Evolutionary conservation across 2,329 filamentous ascomycete genomes (phyloP).

Genomic region (Tolypocladium ophioglossoides): DNA sequence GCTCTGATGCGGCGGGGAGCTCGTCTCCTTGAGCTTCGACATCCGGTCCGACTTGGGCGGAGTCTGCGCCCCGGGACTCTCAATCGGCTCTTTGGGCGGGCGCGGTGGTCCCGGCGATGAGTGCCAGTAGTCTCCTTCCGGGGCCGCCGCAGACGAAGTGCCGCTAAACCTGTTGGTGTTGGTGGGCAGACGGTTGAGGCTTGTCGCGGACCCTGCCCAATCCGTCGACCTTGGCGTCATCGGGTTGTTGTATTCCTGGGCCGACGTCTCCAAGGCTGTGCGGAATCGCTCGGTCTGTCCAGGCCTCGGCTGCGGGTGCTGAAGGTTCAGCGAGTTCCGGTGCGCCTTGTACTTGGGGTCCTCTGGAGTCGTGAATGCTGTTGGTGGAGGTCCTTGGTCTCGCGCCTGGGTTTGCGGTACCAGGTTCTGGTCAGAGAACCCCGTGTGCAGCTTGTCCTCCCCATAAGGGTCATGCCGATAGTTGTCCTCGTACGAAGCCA

Average conservation of each 20-base stretch:
- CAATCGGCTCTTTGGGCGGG: slow-evolving; percentile 53
- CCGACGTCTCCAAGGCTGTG: slow-evolving; percentile 62
- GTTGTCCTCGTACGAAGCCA: slow-evolving; percentile 52
- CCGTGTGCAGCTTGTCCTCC: slow-evolving; percentile 49
- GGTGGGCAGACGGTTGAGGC: slow-evolving; percentile 40
- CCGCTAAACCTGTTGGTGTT: slow-evolving; percentile 39
- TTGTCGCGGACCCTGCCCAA: slow-evolving; percentile 52
- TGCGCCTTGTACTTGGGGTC: slow-evolving; percentile 77
- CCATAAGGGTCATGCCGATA: slow-evolving; percentile 43
- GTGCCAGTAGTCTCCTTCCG: slow-evolving; percentile 32
- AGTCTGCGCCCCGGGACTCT: slow-evolving; percentile 27
- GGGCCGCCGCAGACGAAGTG: slow-evolving; percentile 22
- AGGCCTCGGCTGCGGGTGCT: slow-evolving; percentile 68
- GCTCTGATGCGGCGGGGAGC: slow-evolving; percentile 45
- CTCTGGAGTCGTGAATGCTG: slow-evolving; percentile 44
- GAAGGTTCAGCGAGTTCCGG: slow-evolving; percentile 67
- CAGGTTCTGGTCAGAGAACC: slow-evolving; percentile 44
- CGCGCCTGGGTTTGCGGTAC: slow-evolving; percentile 11
- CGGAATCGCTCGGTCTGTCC: slow-evolving; percentile 67
- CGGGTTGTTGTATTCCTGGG: slow-evolving; percentile 53
- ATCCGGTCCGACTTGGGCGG: slow-evolving; percentile 36
- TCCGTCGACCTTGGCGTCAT: slow-evolving; percentile 51
- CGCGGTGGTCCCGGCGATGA: slow-evolving; percentile 41
- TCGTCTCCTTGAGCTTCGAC: slow-evolving; percentile 41
- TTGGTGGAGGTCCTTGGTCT: slow-evolving; percentile 25